phyloP scores from a whole-genome alignment of 2,329 filamentous ascomycete genomes.

The Sphaerulina populicola region DNA sequence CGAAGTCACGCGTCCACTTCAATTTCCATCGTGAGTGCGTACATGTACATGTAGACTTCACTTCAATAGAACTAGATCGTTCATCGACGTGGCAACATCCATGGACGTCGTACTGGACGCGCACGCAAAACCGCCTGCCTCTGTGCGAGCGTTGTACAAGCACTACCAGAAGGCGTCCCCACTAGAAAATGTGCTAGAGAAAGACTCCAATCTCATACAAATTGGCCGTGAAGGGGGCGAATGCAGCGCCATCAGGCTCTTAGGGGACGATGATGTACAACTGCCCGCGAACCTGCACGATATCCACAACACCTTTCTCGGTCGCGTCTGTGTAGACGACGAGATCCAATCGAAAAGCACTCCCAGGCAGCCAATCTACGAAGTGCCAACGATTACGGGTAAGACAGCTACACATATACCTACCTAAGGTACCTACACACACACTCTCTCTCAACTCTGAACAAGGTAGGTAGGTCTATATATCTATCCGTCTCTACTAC shows the following conservation, averaged over 20 bases:
- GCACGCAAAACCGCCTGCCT: conserved; percentile 65
- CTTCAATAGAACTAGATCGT: neutral
- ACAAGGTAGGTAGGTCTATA: conserved; percentile 60
- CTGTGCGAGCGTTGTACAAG: conserved; percentile 67
- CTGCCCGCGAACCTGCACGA: conserved; percentile 13
- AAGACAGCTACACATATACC: conserved; percentile 24
- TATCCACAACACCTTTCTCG: conserved; percentile 18
- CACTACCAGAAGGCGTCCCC: conserved; percentile 54
- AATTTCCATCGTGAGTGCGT: too few species aligned
- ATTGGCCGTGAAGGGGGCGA: neutral
- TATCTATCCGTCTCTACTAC: conserved; percentile 66
- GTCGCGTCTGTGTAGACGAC: neutral
- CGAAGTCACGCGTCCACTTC: too few species aligned
- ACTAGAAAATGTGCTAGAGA: conserved; percentile 40
- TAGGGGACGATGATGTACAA: conserved; percentile 1
- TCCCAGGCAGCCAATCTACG: conserved; percentile 37
- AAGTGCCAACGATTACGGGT: conserved; percentile 63
- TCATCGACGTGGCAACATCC: neutral
- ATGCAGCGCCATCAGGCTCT: neutral
- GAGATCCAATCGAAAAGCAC: neutral
- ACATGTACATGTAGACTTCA: neutral
- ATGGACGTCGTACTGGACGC: conserved; percentile 52
- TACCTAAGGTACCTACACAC: too few species aligned
- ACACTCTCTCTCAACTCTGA: conserved; percentile 16
- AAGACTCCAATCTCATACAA: conserved; percentile 13